Evolutionary conservation across 257 asterid genomes (phyloP).

Genomic region (Capsicum chinense): DNA sequence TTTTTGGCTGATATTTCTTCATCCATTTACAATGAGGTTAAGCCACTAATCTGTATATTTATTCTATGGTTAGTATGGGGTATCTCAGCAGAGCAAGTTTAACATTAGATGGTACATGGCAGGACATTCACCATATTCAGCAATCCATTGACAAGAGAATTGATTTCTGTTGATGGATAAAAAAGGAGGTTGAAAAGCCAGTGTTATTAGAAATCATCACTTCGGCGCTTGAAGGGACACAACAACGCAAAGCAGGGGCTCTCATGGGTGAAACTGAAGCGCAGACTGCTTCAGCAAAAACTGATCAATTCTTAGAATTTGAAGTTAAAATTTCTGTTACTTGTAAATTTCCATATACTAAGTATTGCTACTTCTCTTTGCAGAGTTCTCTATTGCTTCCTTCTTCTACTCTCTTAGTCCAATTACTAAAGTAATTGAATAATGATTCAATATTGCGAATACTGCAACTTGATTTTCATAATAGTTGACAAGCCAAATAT

Average conservation of each 20-base stretch:
- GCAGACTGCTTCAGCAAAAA: not conserved
- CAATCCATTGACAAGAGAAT: not conserved
- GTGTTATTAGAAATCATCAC: not conserved
- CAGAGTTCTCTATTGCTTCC: conserved; percentile 13
- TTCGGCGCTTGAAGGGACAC: not conserved
- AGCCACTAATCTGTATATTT: not conserved
- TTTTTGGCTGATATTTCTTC: not conserved
- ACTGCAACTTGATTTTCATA: conserved; percentile 15
- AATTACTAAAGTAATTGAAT: not conserved
- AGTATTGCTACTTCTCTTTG: conserved; percentile 22
- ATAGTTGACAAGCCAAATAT: conserved; percentile 8
- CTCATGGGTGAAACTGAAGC: not conserved
- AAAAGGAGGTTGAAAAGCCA: conserved; percentile 5
- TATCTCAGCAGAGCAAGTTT: not conserved
- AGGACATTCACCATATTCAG: conserved; percentile 8
- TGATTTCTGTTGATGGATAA: not conserved
- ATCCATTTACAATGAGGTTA: not conserved
- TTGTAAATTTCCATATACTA: not conserved
- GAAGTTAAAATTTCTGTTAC: not conserved
- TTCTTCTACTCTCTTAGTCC: conserved; percentile 20
- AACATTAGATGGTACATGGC: not conserved
- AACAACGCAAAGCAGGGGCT: not conserved
- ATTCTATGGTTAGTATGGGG: not conserved
- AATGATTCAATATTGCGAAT: not conserved
- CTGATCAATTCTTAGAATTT: not conserved